These are phyloP conservation scores for Talaromyces piceae DNA, from an alignment of 2,329 filamentous ascomycete genomes.

Conservation along the genomic window DNA sequence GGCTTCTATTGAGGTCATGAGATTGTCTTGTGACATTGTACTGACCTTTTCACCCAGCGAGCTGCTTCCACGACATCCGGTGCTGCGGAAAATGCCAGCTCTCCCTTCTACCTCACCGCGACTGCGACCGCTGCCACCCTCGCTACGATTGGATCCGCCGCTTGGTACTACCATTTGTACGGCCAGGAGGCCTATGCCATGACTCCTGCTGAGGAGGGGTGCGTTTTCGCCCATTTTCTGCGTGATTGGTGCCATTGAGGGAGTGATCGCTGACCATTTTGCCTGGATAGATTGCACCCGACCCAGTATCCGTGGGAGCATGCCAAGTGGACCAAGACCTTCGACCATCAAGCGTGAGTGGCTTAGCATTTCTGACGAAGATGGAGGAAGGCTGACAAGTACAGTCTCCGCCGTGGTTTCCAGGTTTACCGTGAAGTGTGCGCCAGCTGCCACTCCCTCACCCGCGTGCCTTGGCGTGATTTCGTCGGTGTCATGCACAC, in stretches of 20 bases:
- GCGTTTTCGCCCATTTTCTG: conserved; percentile 43
- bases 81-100: conserved; percentile 58
- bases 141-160: conserved; percentile 78
- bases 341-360: conserved; percentile 90
- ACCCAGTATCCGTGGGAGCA: conserved; percentile 96
- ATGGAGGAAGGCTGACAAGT: conserved; percentile 11
- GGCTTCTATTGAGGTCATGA: conserved; percentile 14
- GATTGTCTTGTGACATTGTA: conserved; percentile 23
- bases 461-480: conserved; percentile 84
- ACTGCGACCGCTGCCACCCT: conserved; percentile 80
- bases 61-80: conserved; percentile 64
- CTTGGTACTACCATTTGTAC: conserved; percentile 97
- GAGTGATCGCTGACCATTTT: conserved; percentile 6
- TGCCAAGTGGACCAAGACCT: conserved; percentile 84
- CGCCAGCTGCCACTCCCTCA: conserved; percentile 93
- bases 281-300: conserved; percentile 66
- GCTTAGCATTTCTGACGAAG: no score
- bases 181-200: conserved; percentile 79
- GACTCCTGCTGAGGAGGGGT: conserved; percentile 97
- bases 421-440: conserved; percentile 99
- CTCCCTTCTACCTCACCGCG: conserved; percentile 75
- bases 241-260: not conserved
- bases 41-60: conserved; percentile 43
- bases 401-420: conserved; percentile 93
- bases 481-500: conserved; percentile 90